Evolutionary conservation across 2,329 filamentous ascomycete genomes (phyloP).

Genomic region (Didymellaceae sp.): DNA sequence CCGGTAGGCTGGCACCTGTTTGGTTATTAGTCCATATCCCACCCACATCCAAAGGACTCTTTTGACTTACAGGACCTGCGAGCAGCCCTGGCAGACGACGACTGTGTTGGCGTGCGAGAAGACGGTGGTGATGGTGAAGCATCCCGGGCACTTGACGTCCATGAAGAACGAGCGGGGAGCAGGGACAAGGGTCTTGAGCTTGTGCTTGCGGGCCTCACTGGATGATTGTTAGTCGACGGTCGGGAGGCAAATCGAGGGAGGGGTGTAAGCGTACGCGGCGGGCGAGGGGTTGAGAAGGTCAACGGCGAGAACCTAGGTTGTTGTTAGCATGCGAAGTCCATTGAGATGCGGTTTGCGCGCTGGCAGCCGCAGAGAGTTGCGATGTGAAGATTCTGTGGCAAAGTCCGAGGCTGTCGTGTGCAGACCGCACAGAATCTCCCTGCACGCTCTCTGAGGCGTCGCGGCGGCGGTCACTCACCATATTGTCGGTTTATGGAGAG

Average conservation of each 20-base stretch:
- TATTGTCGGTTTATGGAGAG: slow-evolving; percentile 48
- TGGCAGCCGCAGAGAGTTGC: slow-evolving; percentile 22
- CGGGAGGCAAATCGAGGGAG: slow-evolving; percentile 19
- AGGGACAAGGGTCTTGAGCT: slow-evolving; percentile 99
- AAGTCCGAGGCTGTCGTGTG: slow-evolving; percentile 45
- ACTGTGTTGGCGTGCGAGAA: slow-evolving; percentile 99
- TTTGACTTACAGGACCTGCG: slow-evolving; percentile 79
- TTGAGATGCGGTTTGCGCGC: slow-evolving; percentile 21
- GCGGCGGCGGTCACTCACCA: slow-evolving; percentile 43
- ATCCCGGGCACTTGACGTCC: slow-evolving; percentile 99
- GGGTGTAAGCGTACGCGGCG: slow-evolving; percentile 64
- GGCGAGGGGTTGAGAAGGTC: slow-evolving; percentile 99
- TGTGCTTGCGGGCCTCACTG: slow-evolving; percentile 97
- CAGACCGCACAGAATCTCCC: slow-evolving; percentile 23
- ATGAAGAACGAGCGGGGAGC: slow-evolving; percentile 99
- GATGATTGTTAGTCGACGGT: slow-evolving; percentile 35
- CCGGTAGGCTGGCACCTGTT: slow-evolving; percentile 90
- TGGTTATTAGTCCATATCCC: slow-evolving; percentile 33
- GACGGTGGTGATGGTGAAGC: slow-evolving; percentile 99
- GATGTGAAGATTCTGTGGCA: slow-evolving; percentile 39
- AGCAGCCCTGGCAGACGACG: slow-evolving; percentile 99
- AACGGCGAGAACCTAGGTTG: slow-evolving; percentile 93
- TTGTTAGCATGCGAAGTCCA: slow-evolving; percentile 22
- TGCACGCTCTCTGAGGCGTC: slow-evolving; percentile 16
- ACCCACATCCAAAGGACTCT: slow-evolving; percentile 3